phyloP scores from a whole-genome alignment of 805 yeast species.

The Ogataea thermomethanolica region DNA sequence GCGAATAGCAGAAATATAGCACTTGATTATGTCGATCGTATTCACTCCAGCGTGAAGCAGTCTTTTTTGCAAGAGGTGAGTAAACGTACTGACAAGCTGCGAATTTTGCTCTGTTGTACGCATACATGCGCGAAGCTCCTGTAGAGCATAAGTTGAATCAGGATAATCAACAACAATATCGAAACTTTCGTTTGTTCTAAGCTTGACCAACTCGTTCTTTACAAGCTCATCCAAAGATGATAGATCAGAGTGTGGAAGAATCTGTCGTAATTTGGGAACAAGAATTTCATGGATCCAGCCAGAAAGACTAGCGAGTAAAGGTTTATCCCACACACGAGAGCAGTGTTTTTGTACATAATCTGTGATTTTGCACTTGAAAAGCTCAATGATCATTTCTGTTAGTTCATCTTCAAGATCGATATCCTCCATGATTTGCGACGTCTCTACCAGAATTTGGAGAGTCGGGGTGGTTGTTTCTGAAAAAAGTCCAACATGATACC shows the following conservation, averaged over 20 bases:
- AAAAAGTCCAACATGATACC: slow-evolving; percentile 20
- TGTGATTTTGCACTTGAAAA: slow-evolving; percentile 38
- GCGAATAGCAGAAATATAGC: slow-evolving; percentile 67
- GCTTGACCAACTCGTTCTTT: slow-evolving; percentile 28
- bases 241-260: slow-evolving; percentile 15
- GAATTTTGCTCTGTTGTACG: slow-evolving; percentile 47
- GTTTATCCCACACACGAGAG: slow-evolving; percentile 37
- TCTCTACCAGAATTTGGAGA: slow-evolving; percentile 15
- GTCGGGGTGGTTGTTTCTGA: slow-evolving; percentile 3
- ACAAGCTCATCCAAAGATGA: slow-evolving; percentile 20
- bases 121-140: slow-evolving; percentile 56
- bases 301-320: slow-evolving; percentile 33
- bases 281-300: slow-evolving; percentile 39
- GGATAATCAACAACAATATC: slow-evolving; percentile 57
- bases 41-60: slow-evolving; percentile 78
- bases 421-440: slow-evolving; percentile 17
- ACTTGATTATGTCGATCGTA: slow-evolving; percentile 66
- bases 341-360: slow-evolving; percentile 31
- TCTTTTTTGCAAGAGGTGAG: slow-evolving; percentile 38
- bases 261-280: slow-evolving; percentile 31
- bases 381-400: slow-evolving; percentile 32
- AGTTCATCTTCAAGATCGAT: slow-evolving; percentile 24
- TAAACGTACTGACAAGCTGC: slow-evolving; percentile 49
- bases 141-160: slow-evolving; percentile 45
- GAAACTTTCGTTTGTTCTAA: slow-evolving; percentile 57